These are phyloP conservation scores for Neofusicoccum cordaticola DNA, from an alignment of 2,329 filamentous ascomycete genomes.

Conservation along the genomic window DNA sequence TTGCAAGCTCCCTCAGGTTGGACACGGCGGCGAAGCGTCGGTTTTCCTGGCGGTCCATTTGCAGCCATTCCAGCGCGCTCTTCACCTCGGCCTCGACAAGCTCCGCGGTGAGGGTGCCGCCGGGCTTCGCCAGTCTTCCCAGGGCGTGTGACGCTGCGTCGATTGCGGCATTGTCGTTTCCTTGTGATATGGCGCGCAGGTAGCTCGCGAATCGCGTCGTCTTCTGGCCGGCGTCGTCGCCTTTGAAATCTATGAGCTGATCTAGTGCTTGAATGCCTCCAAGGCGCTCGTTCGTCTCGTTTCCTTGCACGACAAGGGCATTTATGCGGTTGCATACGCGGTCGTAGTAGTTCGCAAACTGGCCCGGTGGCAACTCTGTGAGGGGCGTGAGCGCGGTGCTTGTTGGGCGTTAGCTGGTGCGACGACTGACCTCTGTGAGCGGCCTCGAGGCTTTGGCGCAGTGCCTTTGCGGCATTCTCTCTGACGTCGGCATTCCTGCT, in stretches of 20 bases:
- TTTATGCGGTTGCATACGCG: conserved; percentile 65
- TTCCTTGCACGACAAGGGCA: conserved; percentile 76
- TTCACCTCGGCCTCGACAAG: conserved; percentile 96
- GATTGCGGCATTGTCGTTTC: conserved; percentile 89
- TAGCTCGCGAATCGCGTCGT: conserved; percentile 93
- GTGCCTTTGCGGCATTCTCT: conserved; percentile 42
- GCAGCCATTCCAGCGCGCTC: conserved; percentile 92
- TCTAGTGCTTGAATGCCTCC: conserved; percentile 91
- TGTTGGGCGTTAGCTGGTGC: conserved; percentile 12
- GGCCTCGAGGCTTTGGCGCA: conserved; percentile 44
- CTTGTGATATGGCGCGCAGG: conserved; percentile 80
- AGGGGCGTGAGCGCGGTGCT: conserved; percentile 23
- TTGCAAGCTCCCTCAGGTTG: conserved; percentile 82
- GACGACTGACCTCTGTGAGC: conserved; percentile 44
- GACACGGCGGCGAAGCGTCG: conserved; percentile 90
- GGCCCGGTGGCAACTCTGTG: conserved; percentile 73
- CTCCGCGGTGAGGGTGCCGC: conserved; percentile 90
- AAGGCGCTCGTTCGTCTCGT: conserved; percentile 82
- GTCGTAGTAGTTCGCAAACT: conserved; percentile 70
- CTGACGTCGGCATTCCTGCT: conserved; percentile 45
- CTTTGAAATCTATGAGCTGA: conserved; percentile 91
- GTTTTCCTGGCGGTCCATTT: conserved; percentile 91
- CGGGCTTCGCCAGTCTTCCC: conserved; percentile 85
- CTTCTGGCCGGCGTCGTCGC: conserved; percentile 88
- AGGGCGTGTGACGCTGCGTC: conserved; percentile 84